A percentile compares a stretch with the other conserved stretches of the same genome.
Evolutionary conservation across 257 asterid genomes (phyloP).

Genomic region (Solanum gandarillasii): DNA sequence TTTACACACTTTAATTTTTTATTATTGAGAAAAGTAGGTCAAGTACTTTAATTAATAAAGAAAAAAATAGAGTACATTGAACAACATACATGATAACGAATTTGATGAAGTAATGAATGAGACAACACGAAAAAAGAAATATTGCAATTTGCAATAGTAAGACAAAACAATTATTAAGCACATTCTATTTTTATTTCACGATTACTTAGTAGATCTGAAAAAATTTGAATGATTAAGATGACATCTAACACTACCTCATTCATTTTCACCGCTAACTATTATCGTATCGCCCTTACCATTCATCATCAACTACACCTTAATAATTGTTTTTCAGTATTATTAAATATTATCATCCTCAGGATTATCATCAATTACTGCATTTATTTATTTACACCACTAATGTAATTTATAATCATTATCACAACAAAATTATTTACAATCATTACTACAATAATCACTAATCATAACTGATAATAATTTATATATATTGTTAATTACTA

Average conservation of each 20-base stretch:
- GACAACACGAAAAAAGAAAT: not conserved
- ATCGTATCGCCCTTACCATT: not conserved
- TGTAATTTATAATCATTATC: no score
- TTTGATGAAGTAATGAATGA: not conserved
- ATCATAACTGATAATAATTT: no score
- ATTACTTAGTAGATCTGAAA: not conserved
- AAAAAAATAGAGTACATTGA: not conserved
- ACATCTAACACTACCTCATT: not conserved
- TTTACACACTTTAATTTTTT: not conserved
- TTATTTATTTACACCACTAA: not conserved
- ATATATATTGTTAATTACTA: not conserved
- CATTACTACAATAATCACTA: not conserved
- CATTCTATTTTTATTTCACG: not conserved
- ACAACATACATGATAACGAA: not conserved
- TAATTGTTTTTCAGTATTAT: not conserved
- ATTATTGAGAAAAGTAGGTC: not conserved
- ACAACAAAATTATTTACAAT: no score
- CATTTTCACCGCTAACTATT: not conserved
- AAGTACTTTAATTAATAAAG: not conserved
- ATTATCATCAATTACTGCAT: not conserved
- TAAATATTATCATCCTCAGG: not conserved
- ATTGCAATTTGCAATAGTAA: not conserved
- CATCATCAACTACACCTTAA: not conserved
- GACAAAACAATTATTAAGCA: not conserved
- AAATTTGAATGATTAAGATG: not conserved